Evolutionary conservation across 108 stramenopile species (phyloP).

Genomic region (Skeletonema tropicum): DNA sequence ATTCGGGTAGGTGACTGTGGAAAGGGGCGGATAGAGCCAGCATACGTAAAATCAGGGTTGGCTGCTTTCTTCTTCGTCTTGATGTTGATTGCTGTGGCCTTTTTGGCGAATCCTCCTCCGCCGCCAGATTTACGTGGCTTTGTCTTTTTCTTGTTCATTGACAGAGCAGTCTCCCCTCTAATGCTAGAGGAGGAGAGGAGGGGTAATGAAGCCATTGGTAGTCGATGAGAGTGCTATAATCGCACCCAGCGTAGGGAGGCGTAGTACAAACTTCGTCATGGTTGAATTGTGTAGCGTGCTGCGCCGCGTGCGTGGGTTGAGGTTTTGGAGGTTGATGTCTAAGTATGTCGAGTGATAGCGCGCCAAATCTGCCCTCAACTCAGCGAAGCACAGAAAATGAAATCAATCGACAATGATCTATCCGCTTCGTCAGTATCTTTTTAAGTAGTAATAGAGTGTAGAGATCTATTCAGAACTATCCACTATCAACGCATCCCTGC

Average conservation of each 20-base stretch:
- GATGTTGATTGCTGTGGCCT: constrained; percentile 20
- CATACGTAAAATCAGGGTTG: constrained; percentile 58
- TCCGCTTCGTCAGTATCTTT: no score
- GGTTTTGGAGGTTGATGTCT: no score
- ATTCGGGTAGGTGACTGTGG: constrained; percentile 62
- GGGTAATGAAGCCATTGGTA: background rate
- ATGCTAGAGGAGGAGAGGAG: background rate
- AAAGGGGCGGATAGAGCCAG: constrained; percentile 71
- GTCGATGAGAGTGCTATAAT: background rate
- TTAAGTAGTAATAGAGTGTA: no score
- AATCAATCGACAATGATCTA: no score
- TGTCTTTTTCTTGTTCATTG: constrained; percentile 24
- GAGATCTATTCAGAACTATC: no score
- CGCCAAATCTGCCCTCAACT: no score
- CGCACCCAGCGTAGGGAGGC: background rate
- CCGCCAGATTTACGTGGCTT: background rate
- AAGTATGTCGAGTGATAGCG: no score
- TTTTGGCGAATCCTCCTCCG: constrained; percentile 28
- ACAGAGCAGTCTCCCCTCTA: constrained; percentile 6
- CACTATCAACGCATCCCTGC: no score
- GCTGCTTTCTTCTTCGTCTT: constrained; percentile 22
- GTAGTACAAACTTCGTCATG: background rate
- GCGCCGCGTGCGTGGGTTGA: no score
- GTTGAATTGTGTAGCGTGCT: no score
- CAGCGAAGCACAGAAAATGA: no score